Conservation (phyloP, 2,329 filamentous ascomycete genomes). For the Aureobasidium vineae region DNA sequence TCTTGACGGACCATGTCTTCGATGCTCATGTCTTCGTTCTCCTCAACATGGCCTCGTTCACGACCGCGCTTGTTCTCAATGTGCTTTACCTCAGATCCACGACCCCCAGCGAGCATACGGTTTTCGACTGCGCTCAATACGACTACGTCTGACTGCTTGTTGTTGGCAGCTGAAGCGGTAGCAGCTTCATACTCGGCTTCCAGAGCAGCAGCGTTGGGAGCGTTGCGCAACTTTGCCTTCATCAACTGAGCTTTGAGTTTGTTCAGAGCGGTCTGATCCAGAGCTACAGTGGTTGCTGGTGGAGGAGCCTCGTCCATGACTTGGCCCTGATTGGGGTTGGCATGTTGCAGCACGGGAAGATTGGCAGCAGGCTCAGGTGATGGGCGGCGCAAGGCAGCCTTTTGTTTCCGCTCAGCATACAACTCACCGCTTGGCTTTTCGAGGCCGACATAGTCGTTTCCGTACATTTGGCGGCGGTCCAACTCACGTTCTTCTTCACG, state of each 20-base stretch:
- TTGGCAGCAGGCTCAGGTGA: conserved; percentile 32
- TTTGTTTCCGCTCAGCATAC: conserved; percentile 70
- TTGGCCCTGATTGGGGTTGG: conserved; percentile 52
- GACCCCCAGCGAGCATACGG: conserved; percentile 76
- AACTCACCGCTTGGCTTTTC: conserved; percentile 86
- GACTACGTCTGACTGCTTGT: conserved; percentile 64
- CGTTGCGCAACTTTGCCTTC: conserved; percentile 84
- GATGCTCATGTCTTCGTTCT: conserved; percentile 93
- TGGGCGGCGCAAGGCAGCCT: conserved; percentile 52
- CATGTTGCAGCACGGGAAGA: not conserved
- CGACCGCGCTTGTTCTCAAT: conserved; percentile 77
- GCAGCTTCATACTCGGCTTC: conserved; percentile 82
- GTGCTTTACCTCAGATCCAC: conserved; percentile 70
- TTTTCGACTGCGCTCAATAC: conserved; percentile 87
- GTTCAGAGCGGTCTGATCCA: conserved; percentile 81
- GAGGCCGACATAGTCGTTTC: conserved; percentile 78
- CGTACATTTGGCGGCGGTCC: conserved; percentile 78
- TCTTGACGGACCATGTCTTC: conserved; percentile 98
- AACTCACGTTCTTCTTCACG: conserved; percentile 91
- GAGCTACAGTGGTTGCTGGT: conserved; percentile 49
- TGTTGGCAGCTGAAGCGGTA: conserved; percentile 56
- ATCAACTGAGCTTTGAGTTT: conserved; percentile 90
- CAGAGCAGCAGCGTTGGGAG: conserved; percentile 70
- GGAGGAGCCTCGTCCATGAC: conserved; percentile 57
- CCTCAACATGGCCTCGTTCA: conserved; percentile 79